Percentiles rank a stretch among this genome's conserved stretches.
Conservation (phyloP, 805 yeast species). For the Ogataea nitratoaversa region DNA sequence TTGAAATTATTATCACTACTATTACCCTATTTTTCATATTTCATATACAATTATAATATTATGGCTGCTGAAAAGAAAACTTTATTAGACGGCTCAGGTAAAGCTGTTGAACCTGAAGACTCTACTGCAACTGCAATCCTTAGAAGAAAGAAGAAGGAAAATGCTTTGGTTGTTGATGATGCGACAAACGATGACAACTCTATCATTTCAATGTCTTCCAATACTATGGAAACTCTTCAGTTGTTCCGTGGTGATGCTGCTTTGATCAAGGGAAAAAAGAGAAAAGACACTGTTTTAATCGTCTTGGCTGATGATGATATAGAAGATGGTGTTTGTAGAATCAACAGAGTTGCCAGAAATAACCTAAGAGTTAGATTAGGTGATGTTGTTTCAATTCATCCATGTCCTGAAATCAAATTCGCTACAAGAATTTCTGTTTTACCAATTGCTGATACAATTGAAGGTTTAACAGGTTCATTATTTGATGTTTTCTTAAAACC, state of each 20-base stretch:
- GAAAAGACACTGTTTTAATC: slow-evolving; percentile 94
- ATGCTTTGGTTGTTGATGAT: slow-evolving; percentile 89
- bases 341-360: slow-evolving; percentile 94
- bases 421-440: slow-evolving; percentile 91
- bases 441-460: slow-evolving; percentile 97
- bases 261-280: slow-evolving; percentile 93
- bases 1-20: no score
- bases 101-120: slow-evolving; percentile 31
- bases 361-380: slow-evolving; percentile 92
- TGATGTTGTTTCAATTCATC: slow-evolving; percentile 84
- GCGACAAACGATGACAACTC: slow-evolving; percentile 97
- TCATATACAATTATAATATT: no score
- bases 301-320: slow-evolving; percentile 95
- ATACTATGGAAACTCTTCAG: slow-evolving; percentile 91
- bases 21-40: no score
- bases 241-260: slow-evolving; percentile 98
- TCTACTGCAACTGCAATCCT: slow-evolving; percentile 93
- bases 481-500: slow-evolving; percentile 97
- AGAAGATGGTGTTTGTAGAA: slow-evolving; percentile 90
- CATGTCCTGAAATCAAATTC: slow-evolving; percentile 97
- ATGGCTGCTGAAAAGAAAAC: slow-evolving; percentile 34
- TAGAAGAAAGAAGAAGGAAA: slow-evolving; percentile 96
- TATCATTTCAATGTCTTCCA: slow-evolving; percentile 89
- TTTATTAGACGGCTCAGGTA: slow-evolving; percentile 35
- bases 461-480: slow-evolving; percentile 93